Evolutionary conservation across 163 green algal species (phyloP).

Genomic region (Volvox carteri): DNA sequence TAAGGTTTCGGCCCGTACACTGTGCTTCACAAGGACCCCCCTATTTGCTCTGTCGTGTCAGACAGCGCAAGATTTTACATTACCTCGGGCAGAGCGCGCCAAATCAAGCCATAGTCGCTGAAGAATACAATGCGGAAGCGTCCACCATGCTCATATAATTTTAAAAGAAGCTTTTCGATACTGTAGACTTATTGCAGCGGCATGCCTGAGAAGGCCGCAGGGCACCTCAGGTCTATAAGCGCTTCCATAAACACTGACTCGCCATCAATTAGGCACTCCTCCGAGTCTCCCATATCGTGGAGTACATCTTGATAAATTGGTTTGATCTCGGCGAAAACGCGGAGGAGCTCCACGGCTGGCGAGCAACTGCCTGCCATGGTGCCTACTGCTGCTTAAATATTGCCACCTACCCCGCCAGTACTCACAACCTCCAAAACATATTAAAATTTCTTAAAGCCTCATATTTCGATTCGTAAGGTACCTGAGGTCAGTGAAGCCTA

Average conservation of each 20-base stretch:
- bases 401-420: too few relatives aligned
- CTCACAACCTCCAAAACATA: too few relatives aligned
- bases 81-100: constrained; percentile 1
- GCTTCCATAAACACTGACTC: constrained; percentile 59
- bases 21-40: too few relatives aligned
- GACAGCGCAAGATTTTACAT: too few relatives aligned
- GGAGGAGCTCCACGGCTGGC: not conserved
- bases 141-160: constrained; percentile 20
- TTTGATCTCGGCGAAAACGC: not conserved
- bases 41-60: too few relatives aligned
- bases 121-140: constrained; percentile 51
- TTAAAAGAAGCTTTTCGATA: constrained; percentile 30
- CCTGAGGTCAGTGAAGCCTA: too few relatives aligned
- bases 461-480: too few relatives aligned
- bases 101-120: not conserved
- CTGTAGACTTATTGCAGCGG: constrained; percentile 46
- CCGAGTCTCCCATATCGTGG: constrained; percentile 63
- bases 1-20: too few relatives aligned
- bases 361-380: too few relatives aligned
- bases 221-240: not conserved
- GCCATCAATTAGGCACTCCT: constrained; percentile 62
- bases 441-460: too few relatives aligned
- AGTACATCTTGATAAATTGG: constrained; percentile 46
- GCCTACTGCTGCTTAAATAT: too few relatives aligned
- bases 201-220: not conserved